Base-by-base conservation (phyloP, 2,329 filamentous ascomycete species). In the Elsinoe batatas region DNA sequence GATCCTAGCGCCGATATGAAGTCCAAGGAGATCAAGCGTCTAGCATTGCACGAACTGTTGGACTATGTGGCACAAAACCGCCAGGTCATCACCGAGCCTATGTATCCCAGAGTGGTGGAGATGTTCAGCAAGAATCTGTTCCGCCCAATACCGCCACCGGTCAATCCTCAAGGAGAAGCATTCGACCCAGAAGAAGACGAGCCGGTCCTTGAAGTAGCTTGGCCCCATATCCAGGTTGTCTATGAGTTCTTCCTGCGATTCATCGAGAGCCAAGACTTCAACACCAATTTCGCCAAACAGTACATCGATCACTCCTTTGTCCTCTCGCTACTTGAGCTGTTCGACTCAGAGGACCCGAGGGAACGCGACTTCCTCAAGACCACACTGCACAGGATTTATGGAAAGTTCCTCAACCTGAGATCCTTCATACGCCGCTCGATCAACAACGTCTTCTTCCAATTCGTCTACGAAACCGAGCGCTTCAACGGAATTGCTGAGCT, bases 371-470 rank as follows among this genome's bases (percentile, higher is more conserved):
- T 98, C 70, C 77, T 98, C 62, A 98, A 98, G 78, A 98, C 93
- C 0, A 98, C 93, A 0, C 78, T 98, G 56, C 93, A 98, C 73
- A 84, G 93, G 60, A 98, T 98, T 68, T 98, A 98, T 68, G 93
- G 93, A 67, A 98, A 98, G 75, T 98, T 98, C 73, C 80, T 98
- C 64, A 98, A 98, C 70, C 79, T 98, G 60, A 85, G 93, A 58
- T 97, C 93, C 30, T 98, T 95, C 71, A 98, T 98, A 67, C 82
- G 93, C 67, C 84, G 93, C 65, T 98, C 93, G 56, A 98, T 98
- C 79, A 98, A 98, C 81, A 97, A 98, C 67, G 93, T 98, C 64
- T 98, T 98, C 76, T 98, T 98, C 79, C 93, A 98, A 69, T 98
- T 98, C 71, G 91, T 90, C 58, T 98, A 98, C 70, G 93, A 98